These are phyloP conservation scores for Schwanniomyces sp. DNA, from an alignment of 805 yeast genomes.

Conservation along the genomic window DNA sequence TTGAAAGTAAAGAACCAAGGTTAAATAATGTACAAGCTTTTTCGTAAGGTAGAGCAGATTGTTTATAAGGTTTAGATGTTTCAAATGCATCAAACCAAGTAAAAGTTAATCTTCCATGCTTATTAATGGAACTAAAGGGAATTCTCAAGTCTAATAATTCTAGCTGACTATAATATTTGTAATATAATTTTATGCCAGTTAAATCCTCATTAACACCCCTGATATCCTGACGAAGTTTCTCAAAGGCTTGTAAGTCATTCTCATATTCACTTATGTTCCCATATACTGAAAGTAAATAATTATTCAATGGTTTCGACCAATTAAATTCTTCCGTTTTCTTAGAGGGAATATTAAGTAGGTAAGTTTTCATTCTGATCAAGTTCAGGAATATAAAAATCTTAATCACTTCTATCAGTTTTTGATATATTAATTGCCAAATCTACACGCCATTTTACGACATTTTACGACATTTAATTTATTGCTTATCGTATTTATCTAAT, in stretches of 20 bases:
- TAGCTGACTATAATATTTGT: constrained; percentile 75
- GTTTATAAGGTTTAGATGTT: constrained; percentile 49
- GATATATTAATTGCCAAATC: too few relatives aligned
- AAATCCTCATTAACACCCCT: constrained; percentile 46
- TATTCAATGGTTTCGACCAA: constrained; percentile 63
- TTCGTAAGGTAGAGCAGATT: constrained; percentile 82
- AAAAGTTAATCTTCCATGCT: constrained; percentile 52
- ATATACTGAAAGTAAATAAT: constrained; percentile 59
- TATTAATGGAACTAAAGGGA: constrained; percentile 58
- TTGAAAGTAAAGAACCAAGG: constrained; percentile 62
- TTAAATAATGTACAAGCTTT: constrained; percentile 84
- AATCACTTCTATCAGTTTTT: too few relatives aligned
- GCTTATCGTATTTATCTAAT: neutral
- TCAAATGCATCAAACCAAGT: constrained; percentile 80
- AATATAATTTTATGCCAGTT: constrained; percentile 54
- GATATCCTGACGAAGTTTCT: constrained; percentile 60
- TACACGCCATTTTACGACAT: neutral
- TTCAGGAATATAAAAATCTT: neutral
- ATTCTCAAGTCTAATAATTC: constrained; percentile 77
- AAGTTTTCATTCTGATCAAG: constrained; percentile 21
- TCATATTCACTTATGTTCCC: constrained; percentile 60
- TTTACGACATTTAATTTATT: neutral
- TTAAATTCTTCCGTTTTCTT: constrained; percentile 58
- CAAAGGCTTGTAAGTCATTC: constrained; percentile 53
- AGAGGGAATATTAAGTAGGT: constrained; percentile 21